Percentiles rank a stretch among this genome's conserved stretches.
phyloP scores from a whole-genome alignment of 2,329 filamentous ascomycete genomes.

The Didymella pomorum region DNA sequence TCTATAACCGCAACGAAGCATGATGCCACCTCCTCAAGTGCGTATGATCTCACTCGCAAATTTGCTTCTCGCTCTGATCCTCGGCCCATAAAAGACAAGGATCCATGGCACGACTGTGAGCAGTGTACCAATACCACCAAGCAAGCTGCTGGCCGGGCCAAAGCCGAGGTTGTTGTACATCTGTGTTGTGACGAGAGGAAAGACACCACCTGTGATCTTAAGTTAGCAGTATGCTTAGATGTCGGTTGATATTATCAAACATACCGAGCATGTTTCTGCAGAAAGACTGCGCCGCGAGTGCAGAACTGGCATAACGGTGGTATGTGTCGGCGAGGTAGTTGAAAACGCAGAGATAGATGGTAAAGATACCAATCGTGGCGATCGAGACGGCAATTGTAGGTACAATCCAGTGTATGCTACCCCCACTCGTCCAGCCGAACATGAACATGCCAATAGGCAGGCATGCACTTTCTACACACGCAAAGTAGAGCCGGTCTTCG shows the following conservation, averaged over 20 bases:
- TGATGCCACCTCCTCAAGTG: too few species aligned
- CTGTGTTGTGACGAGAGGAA: conserved; percentile 76
- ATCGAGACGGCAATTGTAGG: conserved; percentile 74
- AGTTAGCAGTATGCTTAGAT: conserved; percentile 3
- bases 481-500: conserved; percentile 83
- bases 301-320: conserved; percentile 82
- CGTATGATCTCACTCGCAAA: conserved; percentile 66
- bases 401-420: conserved; percentile 73
- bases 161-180: conserved; percentile 79
- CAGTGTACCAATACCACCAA: conserved; percentile 73
- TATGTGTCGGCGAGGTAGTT: conserved; percentile 94
- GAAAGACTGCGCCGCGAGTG: conserved; percentile 84
- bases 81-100: conserved; percentile 78
- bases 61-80: conserved; percentile 76
- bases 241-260: not conserved
- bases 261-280: conserved; percentile 79
- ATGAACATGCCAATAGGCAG: conserved; percentile 83
- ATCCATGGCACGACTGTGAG: conserved; percentile 89
- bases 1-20: too few species aligned
- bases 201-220: conserved; percentile 64
- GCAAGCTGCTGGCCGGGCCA: conserved; percentile 73
- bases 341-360: conserved; percentile 80
- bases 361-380: conserved; percentile 84
- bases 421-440: conserved; percentile 75
- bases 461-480: conserved; percentile 76